Evolutionary conservation across 2,329 filamentous ascomycete species (phyloP).

Genomic region (Pyricularia sp.): DNA sequence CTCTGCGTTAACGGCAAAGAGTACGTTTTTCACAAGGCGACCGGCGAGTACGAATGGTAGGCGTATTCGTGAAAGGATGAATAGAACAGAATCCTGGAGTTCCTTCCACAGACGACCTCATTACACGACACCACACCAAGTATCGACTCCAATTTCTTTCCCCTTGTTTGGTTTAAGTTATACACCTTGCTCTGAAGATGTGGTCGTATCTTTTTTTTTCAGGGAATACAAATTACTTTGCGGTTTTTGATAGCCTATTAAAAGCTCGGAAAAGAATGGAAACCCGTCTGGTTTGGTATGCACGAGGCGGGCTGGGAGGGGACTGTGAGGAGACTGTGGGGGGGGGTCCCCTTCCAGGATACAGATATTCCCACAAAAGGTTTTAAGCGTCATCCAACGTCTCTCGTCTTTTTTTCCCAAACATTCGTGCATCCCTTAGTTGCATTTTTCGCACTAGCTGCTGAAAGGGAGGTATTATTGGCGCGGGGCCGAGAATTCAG

Average conservation of each 20-base stretch:
- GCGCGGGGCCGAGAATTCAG: not conserved
- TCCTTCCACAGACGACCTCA: not conserved
- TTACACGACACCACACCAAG: not conserved
- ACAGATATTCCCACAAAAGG: not conserved
- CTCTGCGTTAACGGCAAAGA: constrained; percentile 88
- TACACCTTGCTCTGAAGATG: too few relatives aligned
- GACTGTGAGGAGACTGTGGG: not conserved
- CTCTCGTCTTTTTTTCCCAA: not conserved
- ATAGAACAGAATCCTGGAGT: not conserved
- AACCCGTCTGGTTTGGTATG: not conserved
- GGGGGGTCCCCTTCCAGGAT: not conserved
- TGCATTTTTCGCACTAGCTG: not conserved
- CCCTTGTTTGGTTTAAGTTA: not conserved
- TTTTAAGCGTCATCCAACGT: not conserved
- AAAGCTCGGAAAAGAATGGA: not conserved
- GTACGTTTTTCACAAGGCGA: constrained; percentile 96
- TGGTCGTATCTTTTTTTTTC: not conserved
- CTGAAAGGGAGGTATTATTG: not conserved
- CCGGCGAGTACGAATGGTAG: constrained; percentile 96
- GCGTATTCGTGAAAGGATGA: not conserved
- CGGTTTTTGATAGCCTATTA: not conserved
- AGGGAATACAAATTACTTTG: not conserved
- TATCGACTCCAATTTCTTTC: not conserved
- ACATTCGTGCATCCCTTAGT: not conserved
- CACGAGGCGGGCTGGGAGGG: too few relatives aligned